Conservation (phyloP, 208 protist genomes). For the Acanthamoeba royreba region DNA sequence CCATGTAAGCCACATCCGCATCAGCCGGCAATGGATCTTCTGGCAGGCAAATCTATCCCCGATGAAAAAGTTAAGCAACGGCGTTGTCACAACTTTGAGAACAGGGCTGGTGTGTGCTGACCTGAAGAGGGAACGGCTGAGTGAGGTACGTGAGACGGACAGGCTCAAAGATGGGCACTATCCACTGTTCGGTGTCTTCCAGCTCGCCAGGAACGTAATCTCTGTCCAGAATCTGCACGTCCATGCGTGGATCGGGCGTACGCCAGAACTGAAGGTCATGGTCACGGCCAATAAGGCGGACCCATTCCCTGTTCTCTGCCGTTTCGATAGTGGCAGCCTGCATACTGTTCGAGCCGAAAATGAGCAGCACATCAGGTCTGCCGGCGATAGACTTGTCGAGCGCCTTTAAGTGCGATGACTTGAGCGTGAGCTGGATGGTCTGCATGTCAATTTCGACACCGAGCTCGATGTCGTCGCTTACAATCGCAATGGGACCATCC, state of each 20-base stretch:
- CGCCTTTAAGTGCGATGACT: slow-evolving; percentile 35
- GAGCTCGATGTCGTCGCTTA: neutral
- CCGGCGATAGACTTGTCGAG: slow-evolving; percentile 44
- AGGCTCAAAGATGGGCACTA: slow-evolving; percentile 64
- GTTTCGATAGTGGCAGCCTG: slow-evolving; percentile 65
- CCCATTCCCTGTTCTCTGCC: slow-evolving; percentile 53
- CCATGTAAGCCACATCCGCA: slow-evolving; percentile 43
- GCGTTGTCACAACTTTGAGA: neutral
- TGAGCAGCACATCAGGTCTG: neutral
- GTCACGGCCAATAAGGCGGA: slow-evolving; percentile 64
- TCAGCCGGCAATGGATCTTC: slow-evolving; percentile 23
- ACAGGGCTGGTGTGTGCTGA: too few species aligned
- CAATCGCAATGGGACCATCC: neutral
- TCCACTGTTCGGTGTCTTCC: slow-evolving; percentile 61
- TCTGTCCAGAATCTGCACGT: neutral
- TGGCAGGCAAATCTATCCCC: slow-evolving; percentile 41
- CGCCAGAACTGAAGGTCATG: slow-evolving; percentile 72
- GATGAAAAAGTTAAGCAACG: neutral
- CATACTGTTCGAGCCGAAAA: slow-evolving; percentile 44
- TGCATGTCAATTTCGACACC: neutral
- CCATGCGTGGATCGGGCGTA: slow-evolving; percentile 44
- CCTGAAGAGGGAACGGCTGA: neutral
- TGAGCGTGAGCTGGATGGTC: neutral
- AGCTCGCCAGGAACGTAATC: slow-evolving; percentile 69
- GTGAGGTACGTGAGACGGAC: slow-evolving; percentile 53